These are phyloP conservation scores for Capsicum pubescens DNA, from an alignment of 257 asterid species.

Conservation along the genomic window DNA sequence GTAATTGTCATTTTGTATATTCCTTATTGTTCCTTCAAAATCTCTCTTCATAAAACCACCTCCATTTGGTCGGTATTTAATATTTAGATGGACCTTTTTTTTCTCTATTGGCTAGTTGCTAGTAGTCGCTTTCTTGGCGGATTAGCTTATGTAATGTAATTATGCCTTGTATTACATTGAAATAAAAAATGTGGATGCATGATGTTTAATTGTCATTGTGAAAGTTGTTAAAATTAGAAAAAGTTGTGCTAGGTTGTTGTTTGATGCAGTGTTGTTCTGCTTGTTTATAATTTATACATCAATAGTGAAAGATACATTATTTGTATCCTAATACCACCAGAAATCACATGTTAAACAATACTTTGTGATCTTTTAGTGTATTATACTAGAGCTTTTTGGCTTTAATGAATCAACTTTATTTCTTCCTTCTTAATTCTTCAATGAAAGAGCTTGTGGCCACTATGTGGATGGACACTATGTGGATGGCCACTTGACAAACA, in stretches of 20 bases:
- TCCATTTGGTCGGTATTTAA: background rate
- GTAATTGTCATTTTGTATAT: conserved; percentile 19
- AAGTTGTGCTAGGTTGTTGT: too few species aligned
- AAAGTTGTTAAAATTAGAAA: too few species aligned
- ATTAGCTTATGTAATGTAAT: background rate
- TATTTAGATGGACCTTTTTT: background rate
- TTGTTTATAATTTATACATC: too few species aligned
- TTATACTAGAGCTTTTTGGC: too few species aligned
- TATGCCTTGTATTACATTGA: background rate
- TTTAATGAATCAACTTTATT: too few species aligned
- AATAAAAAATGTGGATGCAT: background rate
- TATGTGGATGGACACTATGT: conserved; percentile 29
- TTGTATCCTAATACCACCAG: too few species aligned
- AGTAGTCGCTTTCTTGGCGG: background rate
- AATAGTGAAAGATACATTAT: too few species aligned
- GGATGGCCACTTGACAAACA: too few species aligned
- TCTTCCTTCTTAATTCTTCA: background rate
- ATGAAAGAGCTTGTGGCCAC: background rate
- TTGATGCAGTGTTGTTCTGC: too few species aligned
- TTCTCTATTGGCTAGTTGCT: background rate
- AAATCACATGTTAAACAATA: too few species aligned
- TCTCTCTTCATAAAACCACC: background rate
- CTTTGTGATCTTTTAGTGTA: too few species aligned
- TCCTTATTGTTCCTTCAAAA: background rate
- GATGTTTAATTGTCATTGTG: too few species aligned